A percentile compares a stretch with the other conserved stretches of the same genome.
phyloP scores from a whole-genome alignment of 495 filamentous ascomycete species.

The Aspergillus coremiiformis region DNA sequence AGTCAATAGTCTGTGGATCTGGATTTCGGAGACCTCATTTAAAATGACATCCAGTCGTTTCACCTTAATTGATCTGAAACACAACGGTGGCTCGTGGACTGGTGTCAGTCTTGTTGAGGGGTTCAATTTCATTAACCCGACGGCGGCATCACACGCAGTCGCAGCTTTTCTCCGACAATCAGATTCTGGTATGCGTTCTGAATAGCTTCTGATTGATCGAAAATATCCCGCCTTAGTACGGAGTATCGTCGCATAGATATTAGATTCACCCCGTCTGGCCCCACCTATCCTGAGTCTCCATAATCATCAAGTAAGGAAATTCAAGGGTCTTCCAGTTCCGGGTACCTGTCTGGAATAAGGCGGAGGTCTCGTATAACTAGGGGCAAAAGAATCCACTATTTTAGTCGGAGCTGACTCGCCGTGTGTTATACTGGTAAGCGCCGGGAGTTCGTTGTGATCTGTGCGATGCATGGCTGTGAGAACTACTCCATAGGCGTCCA shows the following conservation, averaged over 20 bases:
- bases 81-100: constrained; percentile 2
- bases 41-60: constrained; percentile 10
- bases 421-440: background rate
- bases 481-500: background rate
- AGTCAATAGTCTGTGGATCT: background rate
- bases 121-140: constrained; percentile 22
- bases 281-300: constrained; percentile 1
- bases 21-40: background rate
- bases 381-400: background rate
- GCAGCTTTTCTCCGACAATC: background rate
- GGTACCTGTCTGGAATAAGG: background rate
- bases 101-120: constrained; percentile 13
- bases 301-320: background rate
- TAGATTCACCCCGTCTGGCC: background rate
- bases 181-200: background rate
- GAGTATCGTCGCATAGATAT: no score
- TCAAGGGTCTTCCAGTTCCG: background rate
- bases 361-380: background rate
- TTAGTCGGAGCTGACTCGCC: background rate
- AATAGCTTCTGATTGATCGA: background rate
- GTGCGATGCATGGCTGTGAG: background rate
- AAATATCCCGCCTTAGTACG: background rate
- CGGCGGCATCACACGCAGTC: background rate
- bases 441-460: background rate
- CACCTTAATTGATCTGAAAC: constrained; percentile 19